Evolutionary conservation across 805 yeast species (phyloP), one percentile per base, ranked within the genome.

Genomic region (Grigorovia yakushimaensis): DNA sequence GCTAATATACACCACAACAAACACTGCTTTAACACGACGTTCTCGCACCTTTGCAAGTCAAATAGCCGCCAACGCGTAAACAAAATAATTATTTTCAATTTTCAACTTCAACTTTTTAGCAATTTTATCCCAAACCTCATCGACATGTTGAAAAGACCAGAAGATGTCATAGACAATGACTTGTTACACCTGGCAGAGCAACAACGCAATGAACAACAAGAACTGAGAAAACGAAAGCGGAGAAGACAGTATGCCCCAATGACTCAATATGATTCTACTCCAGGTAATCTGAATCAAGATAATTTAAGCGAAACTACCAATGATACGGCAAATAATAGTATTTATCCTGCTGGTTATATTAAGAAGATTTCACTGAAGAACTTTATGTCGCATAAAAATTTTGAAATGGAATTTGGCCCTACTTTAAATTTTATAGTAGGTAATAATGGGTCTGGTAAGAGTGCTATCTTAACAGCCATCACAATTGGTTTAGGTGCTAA

Each of bases 371-470:
- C 72, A 21, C 67, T 89, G 40, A 73, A 75, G 50, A 87, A 88
- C 67, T 88, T 88, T 62, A 88, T 88, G 96, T 88, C 95, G 54
- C 98, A 93, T 60, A 82, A 79, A 42, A 78, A 85, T 47, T 86
- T 93, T 57, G 80, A 79, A 47, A 66, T 93, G 8, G 76, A 73
- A 3, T 73, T 89, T 30, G 93, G 93, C 1, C 88, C 91, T 0
- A 78, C 81, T 46, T 72, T 89, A 54, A 89, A 89, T 62, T 84
- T 89, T 59, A 86, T 89, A 48, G 82, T 86, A 38, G 98, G 98
- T 19, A 73, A 83, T 48, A 89, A 89, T 59, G 98, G 98, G 2
- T 80, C 89, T 37, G 98, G 98, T 27, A 89, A 89, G 60, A 78
- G 87, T 60, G 95, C 97, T 1, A 75, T 89, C 18, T 67, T 89